A percentile compares a stretch with the other conserved stretches of the same genome.
Conservation (phyloP, 2,329 filamentous ascomycete species). For the Colletotrichum australisinense region DNA sequence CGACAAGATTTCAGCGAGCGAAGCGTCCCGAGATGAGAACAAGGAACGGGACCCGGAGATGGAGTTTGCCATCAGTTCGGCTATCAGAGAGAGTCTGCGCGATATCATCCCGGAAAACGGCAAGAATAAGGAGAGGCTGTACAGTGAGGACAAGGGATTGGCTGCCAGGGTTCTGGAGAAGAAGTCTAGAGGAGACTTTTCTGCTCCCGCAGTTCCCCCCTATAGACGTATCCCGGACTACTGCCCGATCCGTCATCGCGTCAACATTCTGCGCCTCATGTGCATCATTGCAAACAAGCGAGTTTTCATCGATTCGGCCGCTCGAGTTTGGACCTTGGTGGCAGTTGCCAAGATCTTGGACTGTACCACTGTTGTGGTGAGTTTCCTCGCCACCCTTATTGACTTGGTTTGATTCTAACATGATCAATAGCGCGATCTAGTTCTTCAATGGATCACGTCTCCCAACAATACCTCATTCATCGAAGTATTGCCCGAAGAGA, state of each 20-base stretch:
- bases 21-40: background rate
- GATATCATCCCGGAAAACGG: background rate
- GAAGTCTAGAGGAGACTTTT: slow-evolving; percentile 38
- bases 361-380: slow-evolving; percentile 50
- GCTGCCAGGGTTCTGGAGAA: slow-evolving; percentile 35
- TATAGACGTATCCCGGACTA: slow-evolving; percentile 66
- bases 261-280: slow-evolving; percentile 72
- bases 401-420: slow-evolving; percentile 38
- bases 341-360: slow-evolving; percentile 71
- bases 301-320: slow-evolving; percentile 71
- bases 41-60: background rate
- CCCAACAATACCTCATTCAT: slow-evolving; percentile 68
- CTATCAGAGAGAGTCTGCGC: slow-evolving; percentile 3
- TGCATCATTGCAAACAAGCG: slow-evolving; percentile 66
- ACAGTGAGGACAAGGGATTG: background rate
- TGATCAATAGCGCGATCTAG: slow-evolving; percentile 52
- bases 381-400: slow-evolving; percentile 29
- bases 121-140: background rate
- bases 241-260: slow-evolving; percentile 71
- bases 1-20: background rate
- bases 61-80: background rate
- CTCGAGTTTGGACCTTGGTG: slow-evolving; percentile 75
- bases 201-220: slow-evolving; percentile 36
- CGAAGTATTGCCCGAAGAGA: slow-evolving; percentile 71
- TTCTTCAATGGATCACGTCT: slow-evolving; percentile 69